Evolutionary conservation across 129 eudicot species (phyloP).

Genomic region (Flaveria brownii): DNA sequence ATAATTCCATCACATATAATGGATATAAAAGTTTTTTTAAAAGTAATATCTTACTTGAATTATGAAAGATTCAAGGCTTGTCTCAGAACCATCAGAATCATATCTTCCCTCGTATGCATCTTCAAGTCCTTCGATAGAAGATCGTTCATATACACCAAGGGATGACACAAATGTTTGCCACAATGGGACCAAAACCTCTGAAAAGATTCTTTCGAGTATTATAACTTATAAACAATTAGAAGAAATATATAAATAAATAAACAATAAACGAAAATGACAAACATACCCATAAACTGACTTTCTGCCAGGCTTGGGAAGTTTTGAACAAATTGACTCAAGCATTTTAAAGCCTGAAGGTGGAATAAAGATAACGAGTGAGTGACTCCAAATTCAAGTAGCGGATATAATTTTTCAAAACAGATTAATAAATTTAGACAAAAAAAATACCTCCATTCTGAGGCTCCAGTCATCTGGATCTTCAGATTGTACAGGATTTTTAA

Average conservation of each 20-base stretch:
- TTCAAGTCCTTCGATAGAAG: constrained; percentile 77
- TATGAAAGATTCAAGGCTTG: constrained; percentile 86
- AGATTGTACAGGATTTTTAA: constrained; percentile 69
- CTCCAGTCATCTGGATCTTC: constrained; percentile 99
- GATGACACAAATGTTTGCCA: constrained; percentile 96
- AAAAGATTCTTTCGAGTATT: constrained; percentile 21
- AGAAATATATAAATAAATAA: constrained; percentile 3
- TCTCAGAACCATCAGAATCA: constrained; percentile 98
- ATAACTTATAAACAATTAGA: neutral
- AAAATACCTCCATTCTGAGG: constrained; percentile 90
- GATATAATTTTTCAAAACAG: constrained; percentile 11
- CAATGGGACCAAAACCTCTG: constrained; percentile 79
- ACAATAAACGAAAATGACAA: constrained; percentile 8
- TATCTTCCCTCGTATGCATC: constrained; percentile 94
- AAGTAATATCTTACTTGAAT: constrained; percentile 59
- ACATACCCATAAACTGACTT: constrained; percentile 65
- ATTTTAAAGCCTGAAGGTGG: constrained; percentile 76
- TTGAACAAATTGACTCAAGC: constrained; percentile 86
- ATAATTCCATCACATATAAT: neutral
- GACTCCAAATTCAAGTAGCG: constrained; percentile 15
- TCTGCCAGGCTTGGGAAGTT: constrained; percentile 71
- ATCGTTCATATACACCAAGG: constrained; percentile 68
- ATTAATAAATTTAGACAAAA: constrained; percentile 12
- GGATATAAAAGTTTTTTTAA: neutral
- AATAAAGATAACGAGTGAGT: constrained; percentile 10